Conservation (phyloP, 2,329 filamentous ascomycete genomes). For the Claviceps sp. region DNA sequence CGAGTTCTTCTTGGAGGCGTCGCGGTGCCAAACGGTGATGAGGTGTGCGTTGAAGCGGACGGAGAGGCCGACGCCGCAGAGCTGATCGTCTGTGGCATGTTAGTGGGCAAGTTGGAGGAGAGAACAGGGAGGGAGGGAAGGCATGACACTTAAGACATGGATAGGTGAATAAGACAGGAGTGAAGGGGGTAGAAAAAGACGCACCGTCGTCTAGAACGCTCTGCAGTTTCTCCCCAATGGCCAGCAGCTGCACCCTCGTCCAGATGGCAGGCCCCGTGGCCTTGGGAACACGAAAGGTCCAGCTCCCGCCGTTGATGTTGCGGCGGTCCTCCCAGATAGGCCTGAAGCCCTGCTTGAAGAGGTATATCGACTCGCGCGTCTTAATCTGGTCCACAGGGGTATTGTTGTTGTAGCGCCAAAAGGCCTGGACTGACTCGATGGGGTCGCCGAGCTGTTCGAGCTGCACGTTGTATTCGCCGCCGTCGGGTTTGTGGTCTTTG, state of each 20-base stretch:
- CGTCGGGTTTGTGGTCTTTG: constrained; percentile 31
- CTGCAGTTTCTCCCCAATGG: constrained; percentile 71
- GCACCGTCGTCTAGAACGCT: constrained; percentile 55
- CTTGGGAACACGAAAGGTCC: constrained; percentile 86
- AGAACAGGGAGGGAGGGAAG: background rate
- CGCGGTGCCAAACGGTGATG: constrained; percentile 87
- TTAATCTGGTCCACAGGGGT: constrained; percentile 63
- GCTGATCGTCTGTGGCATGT: constrained; percentile 52
- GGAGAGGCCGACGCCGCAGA: constrained; percentile 78
- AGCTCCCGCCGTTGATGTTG: constrained; percentile 74
- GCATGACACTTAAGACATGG: background rate
- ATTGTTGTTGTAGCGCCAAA: constrained; percentile 74
- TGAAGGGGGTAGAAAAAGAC: constrained; percentile 13
- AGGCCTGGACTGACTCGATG: constrained; percentile 73
- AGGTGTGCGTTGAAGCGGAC: constrained; percentile 82
- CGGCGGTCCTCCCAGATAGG: constrained; percentile 78
- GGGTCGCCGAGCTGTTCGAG: constrained; percentile 49
- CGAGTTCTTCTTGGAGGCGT: constrained; percentile 66
- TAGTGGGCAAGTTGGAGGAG: background rate
- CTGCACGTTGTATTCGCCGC: constrained; percentile 35
- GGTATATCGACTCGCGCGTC: constrained; percentile 63
- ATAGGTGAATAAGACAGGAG: background rate
- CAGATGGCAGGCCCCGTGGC: constrained; percentile 58
- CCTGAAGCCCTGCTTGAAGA: constrained; percentile 66
- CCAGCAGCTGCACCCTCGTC: constrained; percentile 69